Base-by-base conservation (phyloP, 768 basidiomycete genomes). In the Tricholoma flavovirens region DNA sequence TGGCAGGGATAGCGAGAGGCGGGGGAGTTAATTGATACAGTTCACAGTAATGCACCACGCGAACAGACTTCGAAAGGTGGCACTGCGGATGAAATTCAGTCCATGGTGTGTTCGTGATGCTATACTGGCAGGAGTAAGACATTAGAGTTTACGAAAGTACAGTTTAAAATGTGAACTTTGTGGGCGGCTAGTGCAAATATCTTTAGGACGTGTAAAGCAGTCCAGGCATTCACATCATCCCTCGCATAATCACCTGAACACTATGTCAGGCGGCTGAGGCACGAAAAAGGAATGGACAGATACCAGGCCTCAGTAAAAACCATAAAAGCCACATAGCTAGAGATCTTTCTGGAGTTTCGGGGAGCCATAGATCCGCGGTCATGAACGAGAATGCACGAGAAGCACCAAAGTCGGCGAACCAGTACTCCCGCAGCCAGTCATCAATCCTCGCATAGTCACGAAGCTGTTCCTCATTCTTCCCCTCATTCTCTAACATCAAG, bases 401-500 rank as follows among this genome's bases (percentile, higher is more conserved):
- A 24, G 83, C 77, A 2, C 87, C 87, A 14, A 70, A 59, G 9
- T 75, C 71, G 56, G 82, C 77, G 59, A 90, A 84, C 83, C 85
- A 85, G 64, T 81, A 91, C 54, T 78, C 76, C 61, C 72, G 73
- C 40, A 92, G 66, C 88, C 89, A 91, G 0, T 61, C 61, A 53
- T 83, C 80, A 55, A 90, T 78, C 38, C 66, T 63, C 5, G 82
- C 88, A 62, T 85, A 90, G 21, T 83, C 81, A n/a, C 82, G 66
- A n/a, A 92, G 76, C 65, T 90, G 89, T 45, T 49, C 67, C 60
- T 80, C 80, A 61, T 92, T 92, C 65, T 80, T 84, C 42, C 83
- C 87, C 26, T 87, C 87, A 61, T 90, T 87, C 72, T 93, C 91
- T 48, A 93, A 72, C 77, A 91, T 79, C 83, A 93, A 83, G 35